Evolutionary conservation across 805 yeast species (phyloP).

Genomic region (Saccharomycopsis oosterbeekiorum): DNA sequence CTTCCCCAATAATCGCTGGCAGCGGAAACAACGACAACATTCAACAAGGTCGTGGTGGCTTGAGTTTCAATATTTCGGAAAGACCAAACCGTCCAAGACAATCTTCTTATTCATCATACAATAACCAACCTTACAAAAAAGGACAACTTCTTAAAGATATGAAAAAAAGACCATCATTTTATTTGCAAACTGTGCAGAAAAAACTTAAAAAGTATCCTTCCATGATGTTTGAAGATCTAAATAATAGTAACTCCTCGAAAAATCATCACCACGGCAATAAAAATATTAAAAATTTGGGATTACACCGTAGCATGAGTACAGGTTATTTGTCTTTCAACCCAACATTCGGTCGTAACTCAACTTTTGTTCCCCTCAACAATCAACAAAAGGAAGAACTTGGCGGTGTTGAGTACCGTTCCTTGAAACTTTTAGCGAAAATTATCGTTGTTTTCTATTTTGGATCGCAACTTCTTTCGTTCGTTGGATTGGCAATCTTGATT

Average conservation of each 20-base stretch:
- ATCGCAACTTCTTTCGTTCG: conserved; percentile 48
- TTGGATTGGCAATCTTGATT: conserved; percentile 57
- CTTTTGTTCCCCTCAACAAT: conserved; percentile 71
- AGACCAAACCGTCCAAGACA: not conserved
- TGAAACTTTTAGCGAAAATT: conserved; percentile 62
- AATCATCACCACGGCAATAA: not conserved
- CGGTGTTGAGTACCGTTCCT: conserved; percentile 92
- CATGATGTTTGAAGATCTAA: conserved; percentile 16
- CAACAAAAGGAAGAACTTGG: conserved; percentile 91
- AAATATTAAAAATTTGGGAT: not conserved
- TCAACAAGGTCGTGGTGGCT: not conserved
- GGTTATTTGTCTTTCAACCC: conserved; percentile 85
- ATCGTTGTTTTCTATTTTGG: conserved; percentile 65
- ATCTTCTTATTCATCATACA: not conserved
- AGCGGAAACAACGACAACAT: not conserved
- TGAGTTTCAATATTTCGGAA: not conserved
- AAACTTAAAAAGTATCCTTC: conserved; percentile 15
- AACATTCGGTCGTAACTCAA: conserved; percentile 86
- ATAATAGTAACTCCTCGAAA: not conserved
- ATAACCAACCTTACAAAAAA: conserved; percentile 17
- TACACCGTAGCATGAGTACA: conserved; percentile 34
- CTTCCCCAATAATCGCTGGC: not conserved
- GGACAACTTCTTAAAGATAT: conserved; percentile 22
- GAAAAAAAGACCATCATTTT: not conserved
- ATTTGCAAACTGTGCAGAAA: conserved; percentile 1